Evolutionary conservation across 2,329 filamentous ascomycete genomes (phyloP), one percentile per base, ranked within the genome.

Genomic region (Sordariomycetes sp.): DNA sequence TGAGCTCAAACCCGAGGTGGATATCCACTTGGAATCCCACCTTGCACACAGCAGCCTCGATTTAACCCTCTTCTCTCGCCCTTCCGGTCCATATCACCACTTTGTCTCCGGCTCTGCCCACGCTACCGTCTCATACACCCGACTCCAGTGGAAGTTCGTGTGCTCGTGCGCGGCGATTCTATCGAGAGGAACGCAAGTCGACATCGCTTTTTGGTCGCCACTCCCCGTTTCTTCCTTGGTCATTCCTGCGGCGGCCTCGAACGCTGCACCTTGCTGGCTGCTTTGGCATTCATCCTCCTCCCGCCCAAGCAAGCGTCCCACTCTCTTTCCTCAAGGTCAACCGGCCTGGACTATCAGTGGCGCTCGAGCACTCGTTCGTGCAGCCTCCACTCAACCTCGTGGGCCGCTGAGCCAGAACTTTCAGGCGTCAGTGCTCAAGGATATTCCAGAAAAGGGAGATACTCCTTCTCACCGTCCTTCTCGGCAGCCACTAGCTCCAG

Each of bases 401-500:
- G 51, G 28, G 25, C 32, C 25, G 28, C 51, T 53, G 24, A 34
- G 32, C 51, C 51, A 51, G 7, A 28, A 32, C 24, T n/a, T 32
- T 16, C 28, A 18, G 24, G 16, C 16, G 51, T 28, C 25, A 32
- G 51, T 28, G 18, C 24, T 32, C 51, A 53, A 53, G 51, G 20
- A 53, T 24, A 32, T 4, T 11, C 14, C 51, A n/a, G 51, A n/a
- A 22, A 24, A 53, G 24, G 28, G 24, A 16, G 51, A 16, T 14
- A 32, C 18, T 53, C 51, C 12, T n/a, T 34, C 51, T 28, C 24
- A 34, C 32, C 53, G 8, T 24, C 32, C 20, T 20, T 54, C 53
- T 40, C 48, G 48, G 34, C 46, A 57, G 20, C 55, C 55, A 43
- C 55, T 57, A 57, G 55, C 55, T 57, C 55, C 55, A 57, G 55